A percentile compares a stretch with the other conserved stretches of the same genome.
Conservation (phyloP, 2,329 filamentous ascomycete genomes). For the Aspergillus niger region DNA sequence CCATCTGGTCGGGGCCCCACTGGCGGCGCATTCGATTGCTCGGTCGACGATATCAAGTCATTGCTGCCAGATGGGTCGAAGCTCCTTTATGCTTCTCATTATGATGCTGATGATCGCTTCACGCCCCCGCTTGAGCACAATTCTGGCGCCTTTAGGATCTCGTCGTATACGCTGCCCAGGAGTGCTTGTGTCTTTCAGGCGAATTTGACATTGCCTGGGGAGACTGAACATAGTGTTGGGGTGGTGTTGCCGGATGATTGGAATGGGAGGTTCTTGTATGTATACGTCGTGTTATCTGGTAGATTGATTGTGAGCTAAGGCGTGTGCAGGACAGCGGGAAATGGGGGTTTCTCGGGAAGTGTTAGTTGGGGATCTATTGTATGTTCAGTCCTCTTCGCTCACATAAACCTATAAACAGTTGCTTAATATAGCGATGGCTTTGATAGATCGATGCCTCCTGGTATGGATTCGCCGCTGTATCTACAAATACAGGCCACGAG, state of each 20-base stretch:
- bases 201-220: background rate
- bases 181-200: background rate
- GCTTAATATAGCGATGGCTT: background rate
- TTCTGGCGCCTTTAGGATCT: background rate
- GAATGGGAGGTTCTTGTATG: constrained; percentile 1
- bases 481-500: constrained; percentile 51
- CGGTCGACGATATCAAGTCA: background rate
- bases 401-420: background rate
- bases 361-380: constrained; percentile 1
- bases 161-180: background rate
- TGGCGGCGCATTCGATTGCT: background rate
- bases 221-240: background rate
- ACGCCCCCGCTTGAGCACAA: background rate
- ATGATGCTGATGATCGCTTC: background rate
- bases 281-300: background rate
- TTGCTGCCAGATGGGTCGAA: background rate
- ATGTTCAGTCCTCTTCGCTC: background rate
- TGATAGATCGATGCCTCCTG: background rate
- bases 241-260: background rate
- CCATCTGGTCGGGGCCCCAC: background rate
- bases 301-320: background rate
- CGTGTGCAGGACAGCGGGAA: background rate
- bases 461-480: constrained; percentile 46
- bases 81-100: background rate
- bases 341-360: background rate